Evolutionary conservation across 2,329 filamentous ascomycete species (phyloP).

Genomic region (Venturiaceae sp.): DNA sequence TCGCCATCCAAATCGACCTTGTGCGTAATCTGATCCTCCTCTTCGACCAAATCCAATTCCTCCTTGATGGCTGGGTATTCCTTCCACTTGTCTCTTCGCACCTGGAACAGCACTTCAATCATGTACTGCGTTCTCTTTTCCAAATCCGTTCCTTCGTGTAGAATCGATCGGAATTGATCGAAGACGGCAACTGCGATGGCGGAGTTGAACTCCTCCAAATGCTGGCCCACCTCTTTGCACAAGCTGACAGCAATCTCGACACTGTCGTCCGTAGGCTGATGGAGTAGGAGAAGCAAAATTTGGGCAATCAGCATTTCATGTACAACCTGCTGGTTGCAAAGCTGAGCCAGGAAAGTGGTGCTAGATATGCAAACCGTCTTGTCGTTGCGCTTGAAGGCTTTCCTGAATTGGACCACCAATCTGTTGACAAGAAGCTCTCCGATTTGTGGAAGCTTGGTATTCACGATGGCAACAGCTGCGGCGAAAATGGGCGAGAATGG

Average conservation of each 20-base stretch:
- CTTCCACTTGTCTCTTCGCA: constrained; percentile 93
- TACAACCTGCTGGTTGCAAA: constrained; percentile 92
- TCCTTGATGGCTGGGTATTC: constrained; percentile 86
- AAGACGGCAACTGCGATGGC: constrained; percentile 84
- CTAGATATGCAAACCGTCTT: constrained; percentile 90
- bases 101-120: constrained; percentile 96
- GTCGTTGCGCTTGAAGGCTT: constrained; percentile 93
- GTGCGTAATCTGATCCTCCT: constrained; percentile 97
- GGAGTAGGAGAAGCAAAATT: constrained; percentile 80
- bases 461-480: constrained; percentile 91
- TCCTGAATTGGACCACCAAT: constrained; percentile 84
- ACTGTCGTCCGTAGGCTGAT: constrained; percentile 94
- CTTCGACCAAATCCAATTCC: constrained; percentile 89
- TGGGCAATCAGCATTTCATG: constrained; percentile 91
- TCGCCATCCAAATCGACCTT: constrained; percentile 72
- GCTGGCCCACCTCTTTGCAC: constrained; percentile 85
- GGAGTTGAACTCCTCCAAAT: constrained; percentile 89
- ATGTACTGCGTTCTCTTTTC: constrained; percentile 99
- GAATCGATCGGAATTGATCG: constrained; percentile 88
- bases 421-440: constrained; percentile 83
- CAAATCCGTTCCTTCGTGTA: constrained; percentile 85
- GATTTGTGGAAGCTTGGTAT: constrained; percentile 91
- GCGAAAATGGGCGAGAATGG: constrained; percentile 96
- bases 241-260: constrained; percentile 95
- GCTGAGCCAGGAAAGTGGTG: constrained; percentile 87